Percentiles rank a stretch among this genome's conserved stretches.
These are phyloP conservation scores for Galium porrigens DNA, from an alignment of 305 asterid species.

Conservation along the genomic window DNA sequence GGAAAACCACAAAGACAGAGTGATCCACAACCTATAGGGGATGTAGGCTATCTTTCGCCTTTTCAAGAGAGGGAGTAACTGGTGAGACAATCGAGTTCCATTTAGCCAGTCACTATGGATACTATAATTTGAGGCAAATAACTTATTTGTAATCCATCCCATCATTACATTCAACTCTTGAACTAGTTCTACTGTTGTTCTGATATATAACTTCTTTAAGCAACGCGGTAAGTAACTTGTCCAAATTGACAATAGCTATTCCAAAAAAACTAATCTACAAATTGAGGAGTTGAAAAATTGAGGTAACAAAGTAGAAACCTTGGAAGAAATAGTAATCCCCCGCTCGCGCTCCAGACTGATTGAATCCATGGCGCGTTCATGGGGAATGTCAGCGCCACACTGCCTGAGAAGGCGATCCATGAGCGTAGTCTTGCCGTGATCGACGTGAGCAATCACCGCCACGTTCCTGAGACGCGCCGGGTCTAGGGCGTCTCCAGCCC, in stretches of 20 bases:
- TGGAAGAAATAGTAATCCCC: constrained; percentile 87
- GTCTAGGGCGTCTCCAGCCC: constrained; percentile 35
- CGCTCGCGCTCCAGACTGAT: constrained; percentile 94
- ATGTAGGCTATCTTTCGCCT: background rate
- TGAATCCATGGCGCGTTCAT: constrained; percentile 85
- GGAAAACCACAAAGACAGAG: background rate
- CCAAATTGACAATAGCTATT: background rate
- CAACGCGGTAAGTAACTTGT: background rate
- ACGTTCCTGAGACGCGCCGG: constrained; percentile 67
- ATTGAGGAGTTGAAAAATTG: background rate
- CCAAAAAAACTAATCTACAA: background rate
- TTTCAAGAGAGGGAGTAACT: background rate
- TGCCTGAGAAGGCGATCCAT: constrained; percentile 96
- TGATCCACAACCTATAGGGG: background rate
- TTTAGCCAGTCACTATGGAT: background rate
- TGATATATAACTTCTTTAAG: background rate
- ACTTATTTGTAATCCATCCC: background rate
- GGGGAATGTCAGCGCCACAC: constrained; percentile 95
- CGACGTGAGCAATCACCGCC: constrained; percentile 94
- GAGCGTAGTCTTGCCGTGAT: constrained; percentile 94
- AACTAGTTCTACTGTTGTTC: background rate
- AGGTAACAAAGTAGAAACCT: constrained; percentile 29
- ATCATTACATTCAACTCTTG: background rate
- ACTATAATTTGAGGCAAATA: too few species aligned
- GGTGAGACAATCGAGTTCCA: background rate